A percentile compares a stretch with the other conserved stretches of the same genome.
These are phyloP conservation scores for Aspergillus sparsus DNA, from an alignment of 495 filamentous ascomycete species.

Conservation along the genomic window DNA sequence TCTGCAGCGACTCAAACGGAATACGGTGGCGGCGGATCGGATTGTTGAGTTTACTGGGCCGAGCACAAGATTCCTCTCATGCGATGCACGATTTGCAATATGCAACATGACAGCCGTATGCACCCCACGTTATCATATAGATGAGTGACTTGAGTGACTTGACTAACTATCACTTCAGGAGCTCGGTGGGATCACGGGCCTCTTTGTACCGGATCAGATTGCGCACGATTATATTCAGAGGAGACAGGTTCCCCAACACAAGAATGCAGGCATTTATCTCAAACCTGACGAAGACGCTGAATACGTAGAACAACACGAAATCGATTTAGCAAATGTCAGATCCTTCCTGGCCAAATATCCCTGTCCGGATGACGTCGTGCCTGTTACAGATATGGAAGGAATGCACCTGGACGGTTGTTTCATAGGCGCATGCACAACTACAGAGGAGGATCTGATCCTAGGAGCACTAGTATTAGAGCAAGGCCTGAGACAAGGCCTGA, in stretches of 20 bases:
- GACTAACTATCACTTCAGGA: constrained; percentile 28
- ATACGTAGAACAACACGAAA: constrained; percentile 38
- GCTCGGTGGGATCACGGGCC: constrained; percentile 47
- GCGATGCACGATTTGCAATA: constrained; percentile 50
- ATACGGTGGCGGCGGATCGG: constrained; percentile 47
- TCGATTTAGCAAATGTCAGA: constrained; percentile 41
- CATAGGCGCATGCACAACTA: constrained; percentile 53
- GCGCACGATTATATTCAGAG: constrained; percentile 36
- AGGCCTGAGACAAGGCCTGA: constrained; percentile 34
- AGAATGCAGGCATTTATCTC: constrained; percentile 35
- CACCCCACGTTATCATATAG: background rate
- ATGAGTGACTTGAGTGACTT: background rate
- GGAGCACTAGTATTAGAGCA: constrained; percentile 41
- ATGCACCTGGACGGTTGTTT: constrained; percentile 47
- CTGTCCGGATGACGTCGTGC: constrained; percentile 49
- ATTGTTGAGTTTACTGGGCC: constrained; percentile 49
- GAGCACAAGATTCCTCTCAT: constrained; percentile 35
- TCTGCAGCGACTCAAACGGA: constrained; percentile 43
- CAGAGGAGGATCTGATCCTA: constrained; percentile 49
- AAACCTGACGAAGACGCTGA: constrained; percentile 38
- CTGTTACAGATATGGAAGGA: constrained; percentile 32
- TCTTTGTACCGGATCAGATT: constrained; percentile 42
- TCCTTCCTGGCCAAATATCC: constrained; percentile 44
- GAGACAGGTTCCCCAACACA: constrained; percentile 34
- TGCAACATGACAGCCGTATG: constrained; percentile 50